Evolutionary conservation across 768 basidiomycete species (phyloP), one percentile per base, ranked within the genome.

Genomic region (Lactarius hatsudake): DNA sequence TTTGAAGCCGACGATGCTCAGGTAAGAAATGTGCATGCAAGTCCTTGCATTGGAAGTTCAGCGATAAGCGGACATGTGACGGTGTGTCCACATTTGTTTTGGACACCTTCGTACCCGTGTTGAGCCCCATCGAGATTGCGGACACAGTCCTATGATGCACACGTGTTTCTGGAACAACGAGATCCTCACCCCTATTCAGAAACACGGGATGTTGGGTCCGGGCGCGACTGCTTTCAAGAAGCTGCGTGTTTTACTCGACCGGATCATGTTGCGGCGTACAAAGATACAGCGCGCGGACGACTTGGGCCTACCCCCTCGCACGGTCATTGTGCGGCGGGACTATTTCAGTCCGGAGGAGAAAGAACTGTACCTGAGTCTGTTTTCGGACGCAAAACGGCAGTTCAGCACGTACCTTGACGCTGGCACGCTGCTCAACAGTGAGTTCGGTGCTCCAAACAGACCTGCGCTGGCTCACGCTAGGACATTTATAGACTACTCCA

Each of bases 141-240:
- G 87, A 12, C 93, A 94, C 73, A 89, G 84, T 69, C 93, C 93
- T 0, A 93, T 90, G 91, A 86, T 89, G 69, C 91, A 93, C 72
- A 93, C 92, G 13, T 98, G 96, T 78, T 94, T 94, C 77, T 98
- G 96, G 93, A 96, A 97, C 76, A 93, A 90, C 69, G 93, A 98
- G 77, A 96, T 99, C 69, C 79, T 98, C 65, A 94, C 94, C 0
- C 97, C 97, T 0, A 99, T 99, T 67, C 95, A 98, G 77, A 94
- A 89, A 75, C 81, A 89, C 68, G 96, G 91, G 32, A 91, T 96
- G 84, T 71, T 75, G 6, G 93, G 91, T 1, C 87, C 90, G 3
- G 96, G 96, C 12, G 81, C 82, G 70, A 75, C 76, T 13, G 96
- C 95, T 0, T 98, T 98, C 83, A 94, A 91, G 80, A 98, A 97